Percentiles rank a stretch among this genome's conserved stretches.
These are phyloP conservation scores for Cytospora mali DNA, from an alignment of 2,329 filamentous ascomycete species.

Conservation along the genomic window DNA sequence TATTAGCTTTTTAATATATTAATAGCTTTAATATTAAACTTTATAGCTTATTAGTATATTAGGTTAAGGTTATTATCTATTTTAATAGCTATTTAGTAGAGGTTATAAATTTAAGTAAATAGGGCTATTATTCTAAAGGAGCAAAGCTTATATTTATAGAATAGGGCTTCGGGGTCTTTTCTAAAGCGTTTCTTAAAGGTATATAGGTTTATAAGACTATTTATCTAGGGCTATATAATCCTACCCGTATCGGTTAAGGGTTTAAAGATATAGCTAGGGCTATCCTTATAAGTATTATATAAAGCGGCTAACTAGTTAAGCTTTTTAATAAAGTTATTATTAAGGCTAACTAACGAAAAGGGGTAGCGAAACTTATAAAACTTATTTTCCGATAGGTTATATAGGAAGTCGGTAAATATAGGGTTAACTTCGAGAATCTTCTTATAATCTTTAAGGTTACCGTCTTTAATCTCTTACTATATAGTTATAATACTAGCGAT, in stretches of 20 bases:
- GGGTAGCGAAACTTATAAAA: not conserved
- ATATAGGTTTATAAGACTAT: slow-evolving; percentile 11
- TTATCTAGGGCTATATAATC: not conserved
- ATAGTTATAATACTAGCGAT: not conserved
- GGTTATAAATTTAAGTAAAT: not conserved
- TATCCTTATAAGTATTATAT: no score
- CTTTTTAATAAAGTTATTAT: no score
- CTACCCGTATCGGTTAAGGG: not conserved
- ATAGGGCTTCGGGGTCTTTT: not conserved
- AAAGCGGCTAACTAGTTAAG: no score
- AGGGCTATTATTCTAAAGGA: not conserved
- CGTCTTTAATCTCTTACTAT: not conserved
- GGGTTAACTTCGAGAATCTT: not conserved
- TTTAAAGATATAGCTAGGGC: not conserved
- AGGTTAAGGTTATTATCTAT: not conserved
- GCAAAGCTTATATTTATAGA: not conserved
- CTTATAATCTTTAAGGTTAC: not conserved
- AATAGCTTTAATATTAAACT: not conserved
- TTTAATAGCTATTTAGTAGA: slow-evolving; percentile 2
- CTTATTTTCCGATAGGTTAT: slow-evolving; percentile 8
- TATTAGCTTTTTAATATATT: not conserved
- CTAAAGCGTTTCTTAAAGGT: not conserved
- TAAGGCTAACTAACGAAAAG: no score
- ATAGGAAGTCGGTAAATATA: not conserved
- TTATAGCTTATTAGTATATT: slow-evolving; percentile 8